Evolutionary conservation across 192 early-diverging fungal genomes (phyloP), one percentile per base, ranked within the genome.

Genomic region (Linderina pennispora): DNA sequence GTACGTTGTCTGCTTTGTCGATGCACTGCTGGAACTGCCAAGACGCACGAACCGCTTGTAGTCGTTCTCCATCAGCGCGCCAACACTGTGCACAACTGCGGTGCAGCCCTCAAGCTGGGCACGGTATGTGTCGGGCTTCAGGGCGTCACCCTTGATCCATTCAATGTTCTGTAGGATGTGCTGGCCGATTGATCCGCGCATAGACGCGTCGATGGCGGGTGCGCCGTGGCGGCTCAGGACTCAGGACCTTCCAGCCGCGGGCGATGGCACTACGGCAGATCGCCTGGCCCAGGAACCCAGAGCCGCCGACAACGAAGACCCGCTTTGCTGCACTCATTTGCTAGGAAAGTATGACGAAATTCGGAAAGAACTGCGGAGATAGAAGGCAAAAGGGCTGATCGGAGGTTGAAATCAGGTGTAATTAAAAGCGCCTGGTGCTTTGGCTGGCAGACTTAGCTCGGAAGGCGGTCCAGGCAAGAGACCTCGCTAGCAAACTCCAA

Each of bases 61-160:
- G 60, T 80, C 58, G 49, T 43, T 54, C 55, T 88, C 86, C 48
- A 88, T 55, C 52, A 88, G 62, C 18, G 84, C 77, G 13, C 86
- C 86, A 3, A 85, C 83, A 0, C 80, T 77, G 40, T 88, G 83
- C 6, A 88, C 83, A 4, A 88, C 80, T n/a, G 79, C 69, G 15
- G 73, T 66, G 41, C 80, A 77, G 8, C 73, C 80, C 0, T 47
- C 48, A 16, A 86, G 65, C 15, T 67, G 55, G 9, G 77, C 58
- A 18, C 56, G 58, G 40, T 76, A 85, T 11, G 77, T 76, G 13
- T 68, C 75, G 14, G 86, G 82, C 17, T 77, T 62, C 38, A 83
- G 52, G 17, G 80, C 80, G 43, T 84, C 78, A 24, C 81, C 86
- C 45, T 68, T 48, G 19, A 74, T 68, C 86, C 83, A 85, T 32